Percentiles rank a stretch among this genome's conserved stretches.
Evolutionary conservation across 805 yeast genomes (phyloP).

Genomic region (Cyberlindnera petersonii): DNA sequence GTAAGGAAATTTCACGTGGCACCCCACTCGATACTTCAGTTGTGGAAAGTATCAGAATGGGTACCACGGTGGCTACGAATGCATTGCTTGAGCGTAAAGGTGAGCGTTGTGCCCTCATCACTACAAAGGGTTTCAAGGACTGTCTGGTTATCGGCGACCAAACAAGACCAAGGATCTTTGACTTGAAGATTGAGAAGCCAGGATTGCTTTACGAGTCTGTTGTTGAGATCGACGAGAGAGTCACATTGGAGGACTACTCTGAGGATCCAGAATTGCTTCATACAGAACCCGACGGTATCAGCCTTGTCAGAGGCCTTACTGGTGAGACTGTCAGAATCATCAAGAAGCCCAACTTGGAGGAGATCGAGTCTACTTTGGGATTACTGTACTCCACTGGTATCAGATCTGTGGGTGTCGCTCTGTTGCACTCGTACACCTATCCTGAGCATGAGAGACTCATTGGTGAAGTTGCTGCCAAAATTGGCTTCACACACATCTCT

Average conservation of each 20-base stretch:
- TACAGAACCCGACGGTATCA: slow-evolving; percentile 23
- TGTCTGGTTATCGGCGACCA: slow-evolving; percentile 84
- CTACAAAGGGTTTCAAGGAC: slow-evolving; percentile 87
- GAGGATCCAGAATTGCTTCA: slow-evolving; percentile 56
- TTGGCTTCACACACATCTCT: slow-evolving; percentile 70
- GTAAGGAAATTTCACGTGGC: slow-evolving; percentile 53
- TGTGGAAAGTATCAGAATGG: slow-evolving; percentile 76
- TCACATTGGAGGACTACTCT: slow-evolving; percentile 74
- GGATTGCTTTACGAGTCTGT: slow-evolving; percentile 71
- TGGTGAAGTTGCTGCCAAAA: slow-evolving; percentile 53
- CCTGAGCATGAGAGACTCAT: slow-evolving; percentile 63
- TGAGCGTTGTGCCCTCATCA: slow-evolving; percentile 76
- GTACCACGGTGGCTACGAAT: slow-evolving; percentile 95
- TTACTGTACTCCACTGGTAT: slow-evolving; percentile 53
- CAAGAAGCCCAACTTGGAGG: slow-evolving; percentile 44
- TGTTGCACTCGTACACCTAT: slow-evolving; percentile 69
- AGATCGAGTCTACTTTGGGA: slow-evolving; percentile 39
- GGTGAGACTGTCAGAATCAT: slow-evolving; percentile 65
- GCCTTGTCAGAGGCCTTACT: slow-evolving; percentile 51
- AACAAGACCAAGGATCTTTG: slow-evolving; percentile 86
- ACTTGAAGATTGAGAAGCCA: slow-evolving; percentile 68
- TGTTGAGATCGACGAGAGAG: slow-evolving; percentile 84
- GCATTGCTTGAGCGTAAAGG: slow-evolving; percentile 93
- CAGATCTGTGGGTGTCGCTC: slow-evolving; percentile 64
- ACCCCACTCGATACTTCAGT: slow-evolving; percentile 55